Evolutionary conservation across 306 rosid genomes (phyloP).

Genomic region (Vigna trinervia): DNA sequence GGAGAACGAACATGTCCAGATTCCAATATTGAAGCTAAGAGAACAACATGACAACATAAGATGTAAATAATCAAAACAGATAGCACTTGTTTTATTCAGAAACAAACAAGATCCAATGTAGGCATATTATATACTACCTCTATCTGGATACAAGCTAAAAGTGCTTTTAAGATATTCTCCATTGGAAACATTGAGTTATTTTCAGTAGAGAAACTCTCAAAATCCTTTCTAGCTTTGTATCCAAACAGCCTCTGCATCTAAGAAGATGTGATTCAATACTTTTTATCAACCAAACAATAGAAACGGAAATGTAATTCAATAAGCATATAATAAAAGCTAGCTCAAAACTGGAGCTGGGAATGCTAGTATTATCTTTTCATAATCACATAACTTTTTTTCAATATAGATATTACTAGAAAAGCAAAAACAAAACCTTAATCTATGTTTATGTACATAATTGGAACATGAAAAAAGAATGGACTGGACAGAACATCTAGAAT

Average conservation of each 20-base stretch:
- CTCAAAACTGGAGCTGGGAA: constrained; percentile 18
- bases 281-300: constrained; percentile 21
- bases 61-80: constrained; percentile 34
- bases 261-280: constrained; percentile 7
- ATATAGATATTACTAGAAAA: not conserved
- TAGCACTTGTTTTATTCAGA: not conserved
- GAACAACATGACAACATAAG: constrained; percentile 38
- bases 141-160: too few relatives aligned
- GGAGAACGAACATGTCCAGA: constrained; percentile 45
- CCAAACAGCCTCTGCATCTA: not conserved
- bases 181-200: too few relatives aligned
- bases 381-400: constrained; percentile 31
- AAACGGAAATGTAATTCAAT: constrained; percentile 32
- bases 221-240: too few relatives aligned
- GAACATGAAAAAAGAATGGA: not conserved
- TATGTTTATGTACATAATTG: not conserved
- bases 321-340: constrained; percentile 19
- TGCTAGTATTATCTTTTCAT: constrained; percentile 5
- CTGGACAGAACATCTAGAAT: not conserved
- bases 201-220: too few relatives aligned
- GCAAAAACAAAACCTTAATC: not conserved
- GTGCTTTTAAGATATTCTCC: too few relatives aligned
- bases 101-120: constrained; percentile 17
- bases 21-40: constrained; percentile 56
- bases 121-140: constrained; percentile 26